Conservation (phyloP, 2,329 filamentous ascomycete genomes). For the Tolypocladium tundrense region DNA sequence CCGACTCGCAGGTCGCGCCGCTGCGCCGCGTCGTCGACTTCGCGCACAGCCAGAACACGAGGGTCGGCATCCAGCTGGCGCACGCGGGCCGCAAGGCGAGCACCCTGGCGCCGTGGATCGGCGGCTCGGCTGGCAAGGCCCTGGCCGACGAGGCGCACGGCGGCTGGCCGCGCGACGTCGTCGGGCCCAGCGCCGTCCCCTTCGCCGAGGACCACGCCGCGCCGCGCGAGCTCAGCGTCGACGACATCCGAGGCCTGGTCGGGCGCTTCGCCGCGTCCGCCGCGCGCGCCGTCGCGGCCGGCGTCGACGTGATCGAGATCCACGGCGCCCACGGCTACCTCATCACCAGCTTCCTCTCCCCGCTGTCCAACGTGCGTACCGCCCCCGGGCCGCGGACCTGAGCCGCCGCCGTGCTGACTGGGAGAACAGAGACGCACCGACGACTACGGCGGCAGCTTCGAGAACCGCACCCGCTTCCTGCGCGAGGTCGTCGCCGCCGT, state of each 20-base stretch:
- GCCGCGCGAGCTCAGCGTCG: constrained; percentile 57
- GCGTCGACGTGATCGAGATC: constrained; percentile 67
- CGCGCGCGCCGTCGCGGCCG: constrained; percentile 53
- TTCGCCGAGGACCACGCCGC: constrained; percentile 45
- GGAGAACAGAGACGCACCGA: constrained; percentile 44
- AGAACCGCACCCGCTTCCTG: constrained; percentile 55
- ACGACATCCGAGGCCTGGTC: constrained; percentile 59
- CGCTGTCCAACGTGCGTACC: constrained; percentile 39
- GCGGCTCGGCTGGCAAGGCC: constrained; percentile 30
- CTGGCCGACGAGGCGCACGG: constrained; percentile 41
- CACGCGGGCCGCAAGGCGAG: constrained; percentile 68
- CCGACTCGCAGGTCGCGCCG: constrained; percentile 69
- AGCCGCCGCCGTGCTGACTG: neutral
- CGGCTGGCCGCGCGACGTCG: constrained; percentile 49
- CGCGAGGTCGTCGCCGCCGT: constrained; percentile 41
- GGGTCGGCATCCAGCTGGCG: constrained; percentile 69
- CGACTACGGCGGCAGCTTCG: constrained; percentile 53
- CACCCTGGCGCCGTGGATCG: constrained; percentile 54
- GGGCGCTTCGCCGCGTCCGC: constrained; percentile 48
- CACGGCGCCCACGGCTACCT: constrained; percentile 59
- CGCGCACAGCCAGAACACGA: constrained; percentile 66
- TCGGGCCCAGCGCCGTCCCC: constrained; percentile 29
- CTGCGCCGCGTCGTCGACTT: constrained; percentile 66
- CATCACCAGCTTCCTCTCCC: constrained; percentile 53
- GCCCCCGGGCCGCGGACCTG: neutral